Evolutionary conservation across 1,284 basidiomycete species (phyloP), one percentile per base, ranked within the genome.

Genomic region (Thecaphora frezii): DNA sequence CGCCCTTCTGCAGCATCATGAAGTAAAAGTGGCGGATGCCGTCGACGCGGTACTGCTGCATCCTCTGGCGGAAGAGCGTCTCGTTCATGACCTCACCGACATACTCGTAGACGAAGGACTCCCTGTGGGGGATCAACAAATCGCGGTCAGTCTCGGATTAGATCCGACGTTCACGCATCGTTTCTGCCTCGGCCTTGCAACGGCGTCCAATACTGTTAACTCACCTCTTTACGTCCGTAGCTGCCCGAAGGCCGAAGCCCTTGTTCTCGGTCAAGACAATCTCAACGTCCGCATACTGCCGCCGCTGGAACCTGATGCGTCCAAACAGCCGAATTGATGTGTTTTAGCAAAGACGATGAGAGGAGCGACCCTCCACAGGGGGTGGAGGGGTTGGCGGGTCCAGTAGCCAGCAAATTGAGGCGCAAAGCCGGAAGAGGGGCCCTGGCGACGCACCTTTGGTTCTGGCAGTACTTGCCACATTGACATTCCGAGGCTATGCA

Each of bases 1-100:
- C 93, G 70, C 97, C 93, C 73, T 91, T 92, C 80, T 97, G 96
- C 52, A 98, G 81, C 90, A 97, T 94, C 96, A 98, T 99, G 76
- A 99, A 99, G 81, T 98, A 99, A 75, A 98, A 99, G 80, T 98
- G 94, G 53, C 87, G 84, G 63, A 97, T 93, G 18, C 93, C 93
- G 79, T 97, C 92, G 33, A 36, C 16, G 1, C 87, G 92, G 78
- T 99, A 99, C 37, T 89, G 87, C 46, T 89, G 86, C 92, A 98
- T 97, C 38, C 94, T 87, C 78, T 91, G 91, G 79, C 89, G 86
- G 79, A 99, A 97, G 18, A 88, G 88, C 18, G 84, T 82, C 42
- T 91, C 89, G 57, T 87, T 88, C 66, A 99, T 90, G 21, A 99
- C 92, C 71, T 99, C 96, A 41, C 96, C 96, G 24, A 98, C 87